A percentile compares a stretch with the other conserved stretches of the same genome.
Conservation (phyloP, 768 basidiomycete genomes). For the Macrolepiota albuminosa region DNA sequence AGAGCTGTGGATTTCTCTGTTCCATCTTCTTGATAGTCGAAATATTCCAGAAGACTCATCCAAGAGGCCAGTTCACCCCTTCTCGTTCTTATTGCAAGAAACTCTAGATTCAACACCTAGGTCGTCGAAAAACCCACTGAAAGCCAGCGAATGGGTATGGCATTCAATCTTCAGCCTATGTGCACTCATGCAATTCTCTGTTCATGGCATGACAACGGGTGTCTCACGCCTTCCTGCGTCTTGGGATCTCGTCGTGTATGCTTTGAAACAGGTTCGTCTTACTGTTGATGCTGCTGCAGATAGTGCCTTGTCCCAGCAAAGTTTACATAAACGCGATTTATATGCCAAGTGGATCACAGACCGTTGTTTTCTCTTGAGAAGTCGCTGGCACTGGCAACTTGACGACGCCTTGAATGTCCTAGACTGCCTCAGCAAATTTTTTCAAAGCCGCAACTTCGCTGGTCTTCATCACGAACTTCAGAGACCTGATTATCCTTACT, state of each 20-base stretch:
- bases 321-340: slow-evolving; percentile 53
- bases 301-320: slow-evolving; percentile 27
- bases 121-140: slow-evolving; percentile 28
- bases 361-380: slow-evolving; percentile 70
- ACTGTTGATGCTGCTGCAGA: slow-evolving; percentile 42
- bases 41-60: slow-evolving; percentile 8
- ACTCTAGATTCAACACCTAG: slow-evolving; percentile 21
- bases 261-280: slow-evolving; percentile 58
- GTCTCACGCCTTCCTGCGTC: slow-evolving; percentile 39
- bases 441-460: slow-evolving; percentile 71
- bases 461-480: slow-evolving; percentile 53
- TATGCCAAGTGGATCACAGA: slow-evolving; percentile 67
- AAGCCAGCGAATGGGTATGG: slow-evolving; percentile 70
- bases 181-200: slow-evolving; percentile 75
- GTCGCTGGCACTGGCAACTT: slow-evolving; percentile 75
- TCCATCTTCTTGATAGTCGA: slow-evolving; percentile 45
- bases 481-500: slow-evolving; percentile 63
- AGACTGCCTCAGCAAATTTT: slow-evolving; percentile 62
- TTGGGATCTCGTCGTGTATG: slow-evolving; percentile 62
- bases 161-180: slow-evolving; percentile 61
- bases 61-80: slow-evolving; percentile 24
- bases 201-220: slow-evolving; percentile 33
- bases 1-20: slow-evolving; percentile 72
- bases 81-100: slow-evolving; percentile 42
- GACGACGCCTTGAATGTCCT: slow-evolving; percentile 54